phyloP scores from a whole-genome alignment of 129 eudicot genomes.

The Saposhnikovia divaricata region DNA sequence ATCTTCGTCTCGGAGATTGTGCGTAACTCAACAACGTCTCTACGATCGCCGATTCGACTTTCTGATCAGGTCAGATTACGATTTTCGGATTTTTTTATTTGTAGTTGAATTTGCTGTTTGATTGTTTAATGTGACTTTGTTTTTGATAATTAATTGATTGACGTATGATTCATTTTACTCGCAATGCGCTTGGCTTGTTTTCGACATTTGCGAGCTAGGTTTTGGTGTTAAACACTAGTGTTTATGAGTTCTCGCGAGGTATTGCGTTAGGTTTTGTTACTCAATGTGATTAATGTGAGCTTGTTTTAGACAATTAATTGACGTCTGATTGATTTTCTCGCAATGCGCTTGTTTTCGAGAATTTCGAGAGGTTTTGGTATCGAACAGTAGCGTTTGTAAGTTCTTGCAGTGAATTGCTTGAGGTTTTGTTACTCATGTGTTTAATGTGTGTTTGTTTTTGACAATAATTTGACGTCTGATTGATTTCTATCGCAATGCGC shows the following conservation, averaged over 20 bases:
- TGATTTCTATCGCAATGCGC: too few relatives aligned
- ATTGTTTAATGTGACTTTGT: neutral
- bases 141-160: neutral
- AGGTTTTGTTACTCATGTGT: neutral
- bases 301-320: neutral
- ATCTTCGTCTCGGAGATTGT: neutral
- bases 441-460: neutral
- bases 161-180: neutral
- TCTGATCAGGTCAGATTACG: neutral
- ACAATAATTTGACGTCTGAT: too few relatives aligned
- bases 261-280: neutral
- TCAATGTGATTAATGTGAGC: neutral
- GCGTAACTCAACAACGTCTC: neutral
- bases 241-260: neutral
- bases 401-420: neutral
- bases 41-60: neutral
- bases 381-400: neutral
- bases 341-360: neutral
- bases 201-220: neutral
- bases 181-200: neutral
- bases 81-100: neutral
- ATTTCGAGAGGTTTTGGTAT: neutral
- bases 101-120: neutral
- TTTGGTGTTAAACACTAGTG: too few relatives aligned
- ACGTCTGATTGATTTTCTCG: neutral